Conservation (phyloP, 257 asterid species). For the Penstemon newberryi region DNA sequence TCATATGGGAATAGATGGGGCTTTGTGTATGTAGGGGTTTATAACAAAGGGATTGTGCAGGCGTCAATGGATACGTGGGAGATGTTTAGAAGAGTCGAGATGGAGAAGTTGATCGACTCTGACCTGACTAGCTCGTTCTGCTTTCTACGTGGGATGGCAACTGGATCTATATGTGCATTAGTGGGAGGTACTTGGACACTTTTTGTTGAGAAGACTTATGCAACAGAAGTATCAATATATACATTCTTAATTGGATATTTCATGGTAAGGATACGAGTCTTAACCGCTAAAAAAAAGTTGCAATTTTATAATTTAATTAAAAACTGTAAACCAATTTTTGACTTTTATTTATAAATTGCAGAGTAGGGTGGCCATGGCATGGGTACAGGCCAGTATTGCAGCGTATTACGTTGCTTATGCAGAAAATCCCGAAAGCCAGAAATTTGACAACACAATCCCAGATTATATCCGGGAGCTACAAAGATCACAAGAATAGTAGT, state of each 20-base stretch:
- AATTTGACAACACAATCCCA: constrained; percentile 43
- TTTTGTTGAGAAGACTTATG: constrained; percentile 38
- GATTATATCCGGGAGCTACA: constrained; percentile 38
- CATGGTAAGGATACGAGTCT: constrained; percentile 38
- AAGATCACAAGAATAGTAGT: constrained; percentile 41
- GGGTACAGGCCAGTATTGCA: constrained; percentile 56
- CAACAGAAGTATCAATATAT: constrained; percentile 47
- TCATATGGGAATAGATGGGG: constrained; percentile 60
- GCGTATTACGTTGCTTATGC: constrained; percentile 67
- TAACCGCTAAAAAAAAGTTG: too few relatives aligned
- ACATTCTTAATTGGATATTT: constrained; percentile 57
- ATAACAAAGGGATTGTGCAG: constrained; percentile 51
- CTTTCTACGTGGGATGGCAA: constrained; percentile 54
- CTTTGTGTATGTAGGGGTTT: constrained; percentile 55
- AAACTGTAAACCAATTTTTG: constrained; percentile 6
- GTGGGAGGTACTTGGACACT: constrained; percentile 58
- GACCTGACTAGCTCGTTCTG: constrained; percentile 69
- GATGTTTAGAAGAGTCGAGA: constrained; percentile 46
- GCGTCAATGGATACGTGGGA: constrained; percentile 64
- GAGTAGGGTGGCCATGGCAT: constrained; percentile 61
- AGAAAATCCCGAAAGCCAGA: constrained; percentile 60
- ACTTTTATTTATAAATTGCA: constrained; percentile 30
- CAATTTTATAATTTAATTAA: background rate
- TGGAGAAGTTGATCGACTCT: constrained; percentile 45
- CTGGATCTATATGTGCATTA: constrained; percentile 50